These are phyloP conservation scores for Diophrys appendiculata DNA, from an alignment of 73 alveolate genomes.

Conservation along the genomic window DNA sequence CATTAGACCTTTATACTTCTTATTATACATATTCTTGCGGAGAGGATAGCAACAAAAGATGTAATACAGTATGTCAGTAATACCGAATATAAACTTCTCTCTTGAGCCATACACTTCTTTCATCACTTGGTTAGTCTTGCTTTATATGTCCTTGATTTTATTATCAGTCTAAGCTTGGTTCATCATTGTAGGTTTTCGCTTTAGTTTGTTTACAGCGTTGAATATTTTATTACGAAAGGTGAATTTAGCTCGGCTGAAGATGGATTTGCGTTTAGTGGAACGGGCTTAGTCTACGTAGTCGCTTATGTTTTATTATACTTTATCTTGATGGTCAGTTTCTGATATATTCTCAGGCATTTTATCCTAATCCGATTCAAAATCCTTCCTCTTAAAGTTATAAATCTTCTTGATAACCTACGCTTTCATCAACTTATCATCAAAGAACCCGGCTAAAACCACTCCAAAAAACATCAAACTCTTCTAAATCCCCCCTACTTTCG, in stretches of 20 bases:
- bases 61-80: not conserved
- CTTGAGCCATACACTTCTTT: not conserved
- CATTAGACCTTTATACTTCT: not conserved
- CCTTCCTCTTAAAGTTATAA: slow-evolving; percentile 9
- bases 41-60: not conserved
- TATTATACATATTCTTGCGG: too few relatives aligned
- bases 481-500: slow-evolving; percentile 11
- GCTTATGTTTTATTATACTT: not conserved
- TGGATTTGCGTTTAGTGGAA: too few relatives aligned
- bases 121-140: not conserved
- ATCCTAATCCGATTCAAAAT: slow-evolving; percentile 1
- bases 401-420: slow-evolving; percentile 2
- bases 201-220: too few relatives aligned
- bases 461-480: slow-evolving; percentile 6
- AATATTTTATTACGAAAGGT: too few relatives aligned
- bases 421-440: not conserved
- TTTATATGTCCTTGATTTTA: too few relatives aligned
- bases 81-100: not conserved
- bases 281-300: too few relatives aligned
- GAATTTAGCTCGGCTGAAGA: too few relatives aligned
- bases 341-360: not conserved
- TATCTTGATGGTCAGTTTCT: not conserved
- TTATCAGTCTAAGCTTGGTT: too few relatives aligned
- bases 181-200: too few relatives aligned
- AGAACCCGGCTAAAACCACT: slow-evolving; percentile 1